Evolutionary conservation across 1,284 basidiomycete genomes (phyloP).

Genomic region (Leccinum angustisporum): DNA sequence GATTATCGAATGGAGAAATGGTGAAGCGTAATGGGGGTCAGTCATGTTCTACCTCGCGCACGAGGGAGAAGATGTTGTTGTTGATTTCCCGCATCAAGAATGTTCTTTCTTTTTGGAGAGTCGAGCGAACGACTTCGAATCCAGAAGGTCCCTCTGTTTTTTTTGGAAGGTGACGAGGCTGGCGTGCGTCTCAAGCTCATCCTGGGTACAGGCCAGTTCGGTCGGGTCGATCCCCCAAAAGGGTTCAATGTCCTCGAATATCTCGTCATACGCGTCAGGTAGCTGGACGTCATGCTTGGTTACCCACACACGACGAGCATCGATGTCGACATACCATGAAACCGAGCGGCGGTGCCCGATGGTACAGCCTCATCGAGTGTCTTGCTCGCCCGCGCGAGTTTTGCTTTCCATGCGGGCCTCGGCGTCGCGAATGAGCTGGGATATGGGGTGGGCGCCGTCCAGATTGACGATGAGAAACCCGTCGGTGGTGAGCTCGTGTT

Average conservation of each 20-base stretch:
- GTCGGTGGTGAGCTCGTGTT: constrained; percentile 26
- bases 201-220: constrained; percentile 40
- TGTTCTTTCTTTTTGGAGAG: constrained; percentile 3
- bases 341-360: constrained; percentile 48
- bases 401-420: constrained; percentile 41
- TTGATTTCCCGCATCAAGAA: constrained; percentile 1
- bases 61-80: constrained; percentile 15
- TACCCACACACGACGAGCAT: not conserved
- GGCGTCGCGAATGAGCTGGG: constrained; percentile 44
- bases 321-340: constrained; percentile 45
- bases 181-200: constrained; percentile 35
- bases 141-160: constrained; percentile 3
- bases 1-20: constrained; percentile 35
- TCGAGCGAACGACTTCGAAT: constrained; percentile 16
- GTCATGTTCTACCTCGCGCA: constrained; percentile 23
- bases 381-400: constrained; percentile 43
- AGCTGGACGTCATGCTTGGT: constrained; percentile 51
- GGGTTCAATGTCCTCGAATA: constrained; percentile 51
- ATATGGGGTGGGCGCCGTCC: constrained; percentile 41
- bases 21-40: constrained; percentile 34
- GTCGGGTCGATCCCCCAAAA: constrained; percentile 54
- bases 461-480: constrained; percentile 36
- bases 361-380: constrained; percentile 47
- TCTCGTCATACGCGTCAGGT: constrained; percentile 59
- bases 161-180: constrained; percentile 19